Conservation (phyloP, 2,329 filamentous ascomycete species). For the Sporothrix mexicana region DNA sequence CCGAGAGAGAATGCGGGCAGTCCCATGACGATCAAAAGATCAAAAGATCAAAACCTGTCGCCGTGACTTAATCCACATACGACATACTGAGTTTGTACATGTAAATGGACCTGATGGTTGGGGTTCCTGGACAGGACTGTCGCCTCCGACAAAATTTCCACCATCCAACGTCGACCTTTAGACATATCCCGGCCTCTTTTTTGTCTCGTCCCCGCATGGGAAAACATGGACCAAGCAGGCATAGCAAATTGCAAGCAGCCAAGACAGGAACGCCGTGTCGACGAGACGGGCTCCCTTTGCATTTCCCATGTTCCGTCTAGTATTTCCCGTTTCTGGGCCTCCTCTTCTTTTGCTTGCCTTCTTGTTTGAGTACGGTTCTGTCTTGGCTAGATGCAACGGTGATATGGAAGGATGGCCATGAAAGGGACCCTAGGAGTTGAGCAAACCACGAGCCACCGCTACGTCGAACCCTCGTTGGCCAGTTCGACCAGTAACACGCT, state of each 20-base stretch:
- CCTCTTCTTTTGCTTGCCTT: neutral
- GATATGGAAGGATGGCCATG: neutral
- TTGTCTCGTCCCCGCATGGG: neutral
- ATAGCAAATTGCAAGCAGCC: too few relatives aligned
- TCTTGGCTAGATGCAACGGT: slow-evolving; percentile 10
- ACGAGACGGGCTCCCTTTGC: too few relatives aligned
- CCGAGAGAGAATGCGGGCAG: neutral
- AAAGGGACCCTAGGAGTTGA: neutral
- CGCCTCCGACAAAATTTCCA: neutral
- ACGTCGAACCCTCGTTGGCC: neutral
- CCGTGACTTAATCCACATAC: too few relatives aligned
- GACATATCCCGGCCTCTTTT: neutral
- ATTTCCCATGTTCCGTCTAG: too few relatives aligned
- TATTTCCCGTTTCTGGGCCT: too few relatives aligned
- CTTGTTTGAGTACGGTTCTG: neutral
- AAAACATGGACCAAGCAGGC: too few relatives aligned
- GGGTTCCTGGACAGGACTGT: neutral
- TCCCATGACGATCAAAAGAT: slow-evolving; percentile 22
- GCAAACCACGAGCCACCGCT: neutral
- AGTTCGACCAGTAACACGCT: slow-evolving; percentile 5
- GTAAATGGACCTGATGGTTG: too few relatives aligned
- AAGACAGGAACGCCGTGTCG: too few relatives aligned
- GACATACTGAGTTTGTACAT: too few relatives aligned
- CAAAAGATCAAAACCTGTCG: too few relatives aligned
- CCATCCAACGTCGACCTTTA: neutral